Evolutionary conservation across 352 stramenopile species (phyloP), one percentile per base, ranked within the genome.

Genomic region (Phytopythium sindhum): DNA sequence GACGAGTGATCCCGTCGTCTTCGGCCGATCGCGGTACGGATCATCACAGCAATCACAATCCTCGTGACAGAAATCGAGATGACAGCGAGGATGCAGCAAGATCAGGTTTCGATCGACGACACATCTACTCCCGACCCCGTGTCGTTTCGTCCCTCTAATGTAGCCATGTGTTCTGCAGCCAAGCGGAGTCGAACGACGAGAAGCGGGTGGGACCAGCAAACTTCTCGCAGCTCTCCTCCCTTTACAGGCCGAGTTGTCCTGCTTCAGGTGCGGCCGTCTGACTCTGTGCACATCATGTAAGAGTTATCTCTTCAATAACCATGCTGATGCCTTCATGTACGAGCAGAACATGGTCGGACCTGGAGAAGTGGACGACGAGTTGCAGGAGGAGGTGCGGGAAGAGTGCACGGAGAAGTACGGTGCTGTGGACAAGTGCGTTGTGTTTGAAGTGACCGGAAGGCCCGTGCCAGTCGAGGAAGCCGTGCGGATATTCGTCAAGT

Each of bases 401-500:
- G 91, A 97, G 66, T 97, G 90, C 59, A 63, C 69, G 1, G 69
- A 77, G 37, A 95, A 86, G 64, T 97, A 97, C 58, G 91, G 91
- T 0, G 72, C 77, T 11, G 91, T 97, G 9, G 63, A 50, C 23
- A 83, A 86, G 28, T 97, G 89, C 60, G 23, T 95, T 17, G 78
- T 97, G 23, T 84, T 84, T 58, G 86, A 97, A 72, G 62, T 86
- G 28, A 75, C 59, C 17, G 74, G 69, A 31, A 72, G 65, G 14
- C 39, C 15, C 1, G 74, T 86, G 4, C 15, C 60, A 8, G 61
- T 78, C 1, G 82, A 96, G 69, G 81, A 97, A 76, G 80, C 80
- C 11, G 88, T 97, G 10, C 85, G 89, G 12, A 96, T 94, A 45
- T 97, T 97, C 64, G 90, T 97, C 45, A 72, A 95, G 63, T 97